Evolutionary conservation across 1,139 yeast genomes (phyloP).

Genomic region (Protomyces arabidopsidicola): DNA sequence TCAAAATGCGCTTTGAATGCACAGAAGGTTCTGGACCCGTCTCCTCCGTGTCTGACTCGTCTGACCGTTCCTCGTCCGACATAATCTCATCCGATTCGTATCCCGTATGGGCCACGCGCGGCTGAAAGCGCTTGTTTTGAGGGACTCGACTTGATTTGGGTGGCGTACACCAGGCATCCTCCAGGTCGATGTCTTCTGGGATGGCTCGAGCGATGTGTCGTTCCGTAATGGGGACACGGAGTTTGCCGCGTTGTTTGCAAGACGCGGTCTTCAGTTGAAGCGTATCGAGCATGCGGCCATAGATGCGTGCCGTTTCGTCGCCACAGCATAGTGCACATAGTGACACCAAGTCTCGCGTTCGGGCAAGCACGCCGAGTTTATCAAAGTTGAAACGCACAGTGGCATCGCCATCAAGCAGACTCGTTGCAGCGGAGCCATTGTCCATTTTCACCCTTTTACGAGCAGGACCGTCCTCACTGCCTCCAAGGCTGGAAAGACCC

Average conservation of each 20-base stretch:
- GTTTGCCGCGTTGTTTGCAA: conserved; percentile 35
- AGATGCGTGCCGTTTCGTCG: conserved; percentile 59
- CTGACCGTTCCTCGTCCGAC: conserved; percentile 34
- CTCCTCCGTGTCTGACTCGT: conserved; percentile 37
- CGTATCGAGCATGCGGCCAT: conserved; percentile 52
- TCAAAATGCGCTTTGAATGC: conserved; percentile 34
- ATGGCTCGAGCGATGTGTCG: conserved; percentile 38
- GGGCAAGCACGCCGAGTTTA: conserved; percentile 61
- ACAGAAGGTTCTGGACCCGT: conserved; percentile 32
- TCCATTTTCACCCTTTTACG: conserved; percentile 3
- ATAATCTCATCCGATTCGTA: conserved; percentile 29
- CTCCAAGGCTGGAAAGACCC: neutral
- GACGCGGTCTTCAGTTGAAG: conserved; percentile 47
- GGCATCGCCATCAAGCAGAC: conserved; percentile 38
- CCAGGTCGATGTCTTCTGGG: conserved; percentile 37
- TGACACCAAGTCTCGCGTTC: conserved; percentile 60
- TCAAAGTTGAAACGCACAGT: conserved; percentile 61
- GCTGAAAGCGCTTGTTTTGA: conserved; percentile 34
- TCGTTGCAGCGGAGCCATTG: conserved; percentile 16
- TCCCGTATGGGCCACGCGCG: conserved; percentile 10
- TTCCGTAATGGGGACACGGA: conserved; percentile 39
- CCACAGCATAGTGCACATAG: conserved; percentile 71
- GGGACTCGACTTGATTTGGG: neutral
- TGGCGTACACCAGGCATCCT: neutral
- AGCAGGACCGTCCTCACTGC: neutral